Base-by-base conservation (phyloP, 2,329 filamentous ascomycete species). In the Scedosporium dehoogii region DNA sequence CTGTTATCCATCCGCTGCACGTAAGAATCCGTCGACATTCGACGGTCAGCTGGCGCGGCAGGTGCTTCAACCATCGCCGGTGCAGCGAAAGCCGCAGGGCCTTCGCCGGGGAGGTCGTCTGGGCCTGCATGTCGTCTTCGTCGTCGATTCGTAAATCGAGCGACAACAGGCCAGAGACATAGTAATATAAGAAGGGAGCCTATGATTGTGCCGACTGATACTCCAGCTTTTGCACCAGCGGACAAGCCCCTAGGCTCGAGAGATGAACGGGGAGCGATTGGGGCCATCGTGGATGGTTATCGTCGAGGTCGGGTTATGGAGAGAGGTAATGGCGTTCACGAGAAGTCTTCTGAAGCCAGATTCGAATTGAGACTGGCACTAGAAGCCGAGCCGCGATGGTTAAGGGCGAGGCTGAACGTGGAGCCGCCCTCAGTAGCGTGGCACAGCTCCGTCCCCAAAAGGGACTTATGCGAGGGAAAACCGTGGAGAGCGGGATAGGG, bases 191-290 rank as follows among this genome's bases (percentile, higher is more conserved):
- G 62, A 10, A 63, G 58, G 12, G 60, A 53, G 29, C 65, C 62
- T 18, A 65, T 79, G 1, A 79, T 73, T 1, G 70, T 72, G 21
- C 84, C 83, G 44, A 88, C 74, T 1, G 76, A 78, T 41, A 88
- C 84, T 4, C 85, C 85, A 1, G 82, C 84, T 33, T 87, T 85
- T 1, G 80, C 81, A 4, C 83, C 83, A 0, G 70, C 64, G 16
- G 69, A 69, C 23, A 75, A 66, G 51, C 60, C 59, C 14, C 65
- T 59, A 25, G 57, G 46, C 16, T 56, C 44, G 16, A 64, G 59
- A 3, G 61, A 10, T 33, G 21, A 18, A 10, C 59, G 23, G 12
- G 48, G 33, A 18, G 33, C n/a, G 42, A 56, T 61, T 41, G 46
- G 21, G n/a, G 46, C 33, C 59, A 61, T 61, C 12, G 25, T 14